Percentiles rank a stretch among this genome's conserved stretches.
These are phyloP conservation scores for Nitzschia inconspicua DNA, from an alignment of 108 stramenopile genomes.

Conservation along the genomic window DNA sequence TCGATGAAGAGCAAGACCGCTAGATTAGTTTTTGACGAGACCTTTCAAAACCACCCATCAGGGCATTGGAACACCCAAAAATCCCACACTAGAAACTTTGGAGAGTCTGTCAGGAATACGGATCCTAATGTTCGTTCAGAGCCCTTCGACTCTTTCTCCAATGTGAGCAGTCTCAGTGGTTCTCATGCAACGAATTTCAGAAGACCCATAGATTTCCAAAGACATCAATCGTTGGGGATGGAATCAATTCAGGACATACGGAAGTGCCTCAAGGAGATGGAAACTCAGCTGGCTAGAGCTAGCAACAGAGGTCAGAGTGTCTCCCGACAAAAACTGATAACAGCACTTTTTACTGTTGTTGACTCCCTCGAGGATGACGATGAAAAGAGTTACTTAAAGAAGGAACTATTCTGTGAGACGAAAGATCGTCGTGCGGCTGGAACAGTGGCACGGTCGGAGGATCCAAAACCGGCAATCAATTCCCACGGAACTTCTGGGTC, in stretches of 20 bases:
- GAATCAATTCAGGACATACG: constrained; percentile 21
- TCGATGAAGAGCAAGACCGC: too few species aligned
- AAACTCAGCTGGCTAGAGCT: constrained; percentile 15
- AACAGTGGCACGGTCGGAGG: not conserved
- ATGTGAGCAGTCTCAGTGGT: constrained; percentile 21
- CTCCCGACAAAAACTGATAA: constrained; percentile 22
- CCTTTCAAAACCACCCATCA: too few species aligned
- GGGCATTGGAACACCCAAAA: too few species aligned
- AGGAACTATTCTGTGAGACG: constrained; percentile 3
- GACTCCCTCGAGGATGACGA: constrained; percentile 27
- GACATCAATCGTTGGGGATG: constrained; percentile 23
- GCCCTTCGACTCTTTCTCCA: constrained; percentile 10
- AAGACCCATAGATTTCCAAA: constrained; percentile 2
- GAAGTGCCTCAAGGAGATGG: constrained; percentile 18
- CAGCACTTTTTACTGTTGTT: constrained; percentile 23
- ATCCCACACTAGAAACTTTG: too few species aligned
- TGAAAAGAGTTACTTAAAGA: constrained; percentile 9
- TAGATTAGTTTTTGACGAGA: too few species aligned
- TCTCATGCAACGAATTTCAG: constrained; percentile 2
- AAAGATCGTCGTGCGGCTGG: not conserved
- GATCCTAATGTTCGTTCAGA: constrained; percentile 1
- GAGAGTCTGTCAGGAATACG: too few species aligned
- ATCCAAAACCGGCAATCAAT: not conserved
- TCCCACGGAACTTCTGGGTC: not conserved
- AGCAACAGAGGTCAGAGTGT: constrained; percentile 12